Conservation (phyloP, 1,284 basidiomycete species). For the Rhodotorula sp. region DNA sequence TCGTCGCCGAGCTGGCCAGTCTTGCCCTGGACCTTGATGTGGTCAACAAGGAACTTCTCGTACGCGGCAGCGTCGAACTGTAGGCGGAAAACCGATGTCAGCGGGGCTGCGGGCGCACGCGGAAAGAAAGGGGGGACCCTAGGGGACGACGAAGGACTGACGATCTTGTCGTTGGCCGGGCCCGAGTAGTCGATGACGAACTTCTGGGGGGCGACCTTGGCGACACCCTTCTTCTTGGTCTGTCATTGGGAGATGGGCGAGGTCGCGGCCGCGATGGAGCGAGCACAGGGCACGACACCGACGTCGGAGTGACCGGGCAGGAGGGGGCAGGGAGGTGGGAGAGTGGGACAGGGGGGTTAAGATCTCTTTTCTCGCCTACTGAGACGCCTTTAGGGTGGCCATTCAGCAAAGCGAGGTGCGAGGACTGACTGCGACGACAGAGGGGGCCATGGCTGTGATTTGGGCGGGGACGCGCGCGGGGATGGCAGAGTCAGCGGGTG, state of each 20-base stretch:
- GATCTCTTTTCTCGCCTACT: slow-evolving; percentile 23
- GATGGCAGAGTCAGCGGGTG: not conserved
- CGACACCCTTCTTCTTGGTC: slow-evolving; percentile 29
- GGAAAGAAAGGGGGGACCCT: not conserved
- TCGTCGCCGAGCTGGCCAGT: slow-evolving; percentile 53
- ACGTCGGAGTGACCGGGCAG: no score
- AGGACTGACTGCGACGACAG: slow-evolving; percentile 31
- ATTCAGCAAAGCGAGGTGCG: slow-evolving; percentile 28
- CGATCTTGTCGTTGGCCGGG: slow-evolving; percentile 53
- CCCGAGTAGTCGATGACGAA: slow-evolving; percentile 53
- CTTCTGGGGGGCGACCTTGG: slow-evolving; percentile 28
- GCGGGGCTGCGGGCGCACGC: no score
- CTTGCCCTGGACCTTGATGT: slow-evolving; percentile 54
- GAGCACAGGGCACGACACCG: not conserved
- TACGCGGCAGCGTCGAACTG: slow-evolving; percentile 51
- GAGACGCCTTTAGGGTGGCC: slow-evolving; percentile 26
- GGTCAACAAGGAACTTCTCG: slow-evolving; percentile 54
- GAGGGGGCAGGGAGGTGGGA: no score
- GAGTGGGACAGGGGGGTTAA: not conserved
- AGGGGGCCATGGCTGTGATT: slow-evolving; percentile 33
- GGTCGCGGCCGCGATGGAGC: not conserved
- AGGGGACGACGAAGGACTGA: slow-evolving; percentile 3
- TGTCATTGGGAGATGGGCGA: not conserved
- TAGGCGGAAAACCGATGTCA: fast-evolving
- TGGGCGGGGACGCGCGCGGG: not conserved